Base-by-base conservation (phyloP, 164 flowering plant genomes). In the Vitis labrusca region DNA sequence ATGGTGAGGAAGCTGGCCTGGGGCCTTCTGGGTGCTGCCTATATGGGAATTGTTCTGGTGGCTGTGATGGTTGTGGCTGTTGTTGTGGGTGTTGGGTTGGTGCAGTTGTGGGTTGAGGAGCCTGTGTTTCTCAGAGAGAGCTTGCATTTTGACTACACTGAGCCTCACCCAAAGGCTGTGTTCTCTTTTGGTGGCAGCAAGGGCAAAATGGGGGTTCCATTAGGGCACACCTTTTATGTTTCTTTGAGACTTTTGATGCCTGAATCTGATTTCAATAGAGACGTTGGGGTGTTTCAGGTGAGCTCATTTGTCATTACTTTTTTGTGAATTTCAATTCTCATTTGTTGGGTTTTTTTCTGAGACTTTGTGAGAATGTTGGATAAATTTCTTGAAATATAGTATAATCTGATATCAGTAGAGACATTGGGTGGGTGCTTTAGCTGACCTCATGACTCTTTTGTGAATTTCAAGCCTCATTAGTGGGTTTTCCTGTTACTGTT, bases 261-360 rank as follows among this genome's bases (percentile, higher is more conserved):
- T 4, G 98, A 94, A 14, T 94, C 97, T 10, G 89, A 85, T 67
- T 89, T 65, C 65, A 94, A 94, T 68, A 67, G 85, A 44, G 78
- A 80, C 0, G 59, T 92, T 70, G 97, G 97, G 9, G 76, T 92
- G 2, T 94, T 92, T 78, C 96, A 94, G 94, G 97, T 93, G 71
- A 10, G 14, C 14, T 16, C 12, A 30, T 62, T 11, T 37, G 9
- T 10, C 37, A 9, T 30, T 51, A 23, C 23, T 19, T 19, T 19
- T n/a, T 7, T 44, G 58, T n/a, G 9, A 13, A 17, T 17, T 19
- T 50, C 53, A 6, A 6, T 19, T 59, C 32, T 9, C 49, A 1
- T 16, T 14, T 2, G n/a, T 15, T 14, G 9, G 10, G 10, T 3
- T 11, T 23, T 23, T 63, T 19, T 65, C n/a, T 9, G 10, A 10